Evolutionary conservation across 164 flowering plant species (phyloP), one percentile per base, ranked within the genome.

Genomic region (Tetracentron sinense): DNA sequence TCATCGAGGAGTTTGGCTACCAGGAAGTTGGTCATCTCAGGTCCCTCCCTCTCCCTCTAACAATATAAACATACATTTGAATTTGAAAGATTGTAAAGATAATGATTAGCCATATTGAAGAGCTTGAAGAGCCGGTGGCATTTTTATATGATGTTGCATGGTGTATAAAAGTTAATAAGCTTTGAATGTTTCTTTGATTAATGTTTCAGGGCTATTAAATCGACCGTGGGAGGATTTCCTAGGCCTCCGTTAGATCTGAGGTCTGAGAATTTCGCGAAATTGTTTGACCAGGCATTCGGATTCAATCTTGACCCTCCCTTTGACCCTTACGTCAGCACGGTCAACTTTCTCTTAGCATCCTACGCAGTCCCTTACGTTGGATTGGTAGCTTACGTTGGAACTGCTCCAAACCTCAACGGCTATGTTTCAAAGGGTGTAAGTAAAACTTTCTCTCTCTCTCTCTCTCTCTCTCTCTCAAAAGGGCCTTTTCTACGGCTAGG

Each of bases 361-460:
- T 85, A 83, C 53, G 21, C 69, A 0, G 56, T 89, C 17, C 96
- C 92, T 23, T 86, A 86, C 53, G 72, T 83, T 15, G 96, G 96
- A 8, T 78, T 86, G 1, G 58, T 48, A 0, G 92, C 87, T 11
- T 89, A 86, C 28, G 89, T 82, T 15, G 91, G 91, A 12, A 62
- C 84, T 2, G 78, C 72, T 60, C 89, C 88, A 0, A 14, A 28
- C 22, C 62, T 81, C 60, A 15, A 15, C 12, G 75, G 79, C 25
- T 67, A 58, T 35, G 11, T 8, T 1, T 6, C 75, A 27, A 83
- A 74, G 61, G 47, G 71, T 64, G 84, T 83, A 68, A 25, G 60
- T 33, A 33, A 10, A 33, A 4, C 10, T 33, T 4, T 4, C 38
- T 33, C 38, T 33, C 10, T 33, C 10, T 33, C 6, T 4, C 38